These are phyloP conservation scores for Neopestalotiopsis clavispora DNA, from an alignment of 2,329 filamentous ascomycete species.

Conservation along the genomic window DNA sequence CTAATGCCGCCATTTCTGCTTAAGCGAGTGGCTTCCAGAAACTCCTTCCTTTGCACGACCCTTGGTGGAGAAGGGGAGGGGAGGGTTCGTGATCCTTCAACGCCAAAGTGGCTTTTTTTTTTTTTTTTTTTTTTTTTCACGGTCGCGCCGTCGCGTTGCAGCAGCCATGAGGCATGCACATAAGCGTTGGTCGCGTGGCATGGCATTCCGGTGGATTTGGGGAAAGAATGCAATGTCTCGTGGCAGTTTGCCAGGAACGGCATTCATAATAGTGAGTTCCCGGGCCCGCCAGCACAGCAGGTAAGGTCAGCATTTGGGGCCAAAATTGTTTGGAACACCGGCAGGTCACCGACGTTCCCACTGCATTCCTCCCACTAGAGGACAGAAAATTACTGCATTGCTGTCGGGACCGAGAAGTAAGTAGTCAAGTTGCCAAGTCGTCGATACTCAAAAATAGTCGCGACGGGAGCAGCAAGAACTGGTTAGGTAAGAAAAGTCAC, in stretches of 20 bases:
- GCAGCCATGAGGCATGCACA: no score
- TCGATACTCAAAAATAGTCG: not conserved
- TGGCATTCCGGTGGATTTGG: not conserved
- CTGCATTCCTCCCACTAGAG: slow-evolving; percentile 12
- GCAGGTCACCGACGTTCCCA: not conserved
- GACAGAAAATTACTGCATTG: slow-evolving; percentile 3
- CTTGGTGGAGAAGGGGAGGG: not conserved
- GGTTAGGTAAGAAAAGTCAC: not conserved
- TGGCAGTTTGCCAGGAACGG: not conserved
- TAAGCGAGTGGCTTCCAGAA: not conserved
- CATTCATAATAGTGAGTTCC: not conserved
- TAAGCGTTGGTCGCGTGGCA: not conserved
- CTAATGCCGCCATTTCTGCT: not conserved
- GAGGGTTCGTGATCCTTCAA: not conserved
- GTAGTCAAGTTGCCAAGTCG: not conserved
- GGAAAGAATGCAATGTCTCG: not conserved
- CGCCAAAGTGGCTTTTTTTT: not conserved
- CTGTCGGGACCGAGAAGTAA: not conserved
- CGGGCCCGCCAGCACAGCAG: not conserved
- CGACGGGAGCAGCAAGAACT: not conserved
- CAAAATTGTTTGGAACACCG: not conserved
- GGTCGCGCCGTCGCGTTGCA: no score
- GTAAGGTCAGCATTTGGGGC: not conserved
- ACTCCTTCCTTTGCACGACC: not conserved
- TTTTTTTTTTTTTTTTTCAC: not conserved